A percentile compares a stretch with the other conserved stretches of the same genome.
These are phyloP conservation scores for Cardamine chenopodiifolia DNA, from an alignment of 345 rosid genomes.

Conservation along the genomic window DNA sequence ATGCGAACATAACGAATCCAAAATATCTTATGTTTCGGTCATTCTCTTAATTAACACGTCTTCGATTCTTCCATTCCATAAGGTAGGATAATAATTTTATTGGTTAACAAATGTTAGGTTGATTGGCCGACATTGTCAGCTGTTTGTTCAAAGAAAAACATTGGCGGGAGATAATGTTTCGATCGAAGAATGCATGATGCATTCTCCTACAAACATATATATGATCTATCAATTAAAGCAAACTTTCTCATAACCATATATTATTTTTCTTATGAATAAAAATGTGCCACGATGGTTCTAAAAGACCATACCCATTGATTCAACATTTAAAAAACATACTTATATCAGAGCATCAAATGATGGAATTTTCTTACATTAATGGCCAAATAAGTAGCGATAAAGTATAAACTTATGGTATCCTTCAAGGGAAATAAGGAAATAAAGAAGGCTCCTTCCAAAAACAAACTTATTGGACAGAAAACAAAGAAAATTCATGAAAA, in stretches of 20 bases:
- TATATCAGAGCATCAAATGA: not conserved
- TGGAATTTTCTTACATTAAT: not conserved
- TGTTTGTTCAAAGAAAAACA: not conserved
- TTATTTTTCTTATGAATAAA: not conserved
- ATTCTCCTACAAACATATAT: not conserved
- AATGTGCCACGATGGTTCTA: not conserved
- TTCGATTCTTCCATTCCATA: not conserved
- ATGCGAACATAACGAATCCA: not conserved
- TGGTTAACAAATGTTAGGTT: not conserved
- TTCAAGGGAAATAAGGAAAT: not conserved
- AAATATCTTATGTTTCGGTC: not conserved
- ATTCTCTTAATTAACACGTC: not conserved
- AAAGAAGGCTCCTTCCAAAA: not conserved
- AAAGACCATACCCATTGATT: conserved; percentile 1
- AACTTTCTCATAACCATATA: not conserved
- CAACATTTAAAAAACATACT: not conserved
- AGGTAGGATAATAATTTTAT: not conserved
- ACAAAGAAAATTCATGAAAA: not conserved
- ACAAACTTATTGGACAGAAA: not conserved
- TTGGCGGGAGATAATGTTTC: not conserved
- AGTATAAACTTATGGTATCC: not conserved
- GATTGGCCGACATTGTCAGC: not conserved
- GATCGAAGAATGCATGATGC: not conserved
- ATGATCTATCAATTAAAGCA: not conserved
- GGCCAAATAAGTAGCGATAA: not conserved